A percentile compares a stretch with the other conserved stretches of the same genome.
These are phyloP conservation scores for Saccharomyces kudriavzevii DNA, from an alignment of 805 yeast species.

Conservation along the genomic window DNA sequence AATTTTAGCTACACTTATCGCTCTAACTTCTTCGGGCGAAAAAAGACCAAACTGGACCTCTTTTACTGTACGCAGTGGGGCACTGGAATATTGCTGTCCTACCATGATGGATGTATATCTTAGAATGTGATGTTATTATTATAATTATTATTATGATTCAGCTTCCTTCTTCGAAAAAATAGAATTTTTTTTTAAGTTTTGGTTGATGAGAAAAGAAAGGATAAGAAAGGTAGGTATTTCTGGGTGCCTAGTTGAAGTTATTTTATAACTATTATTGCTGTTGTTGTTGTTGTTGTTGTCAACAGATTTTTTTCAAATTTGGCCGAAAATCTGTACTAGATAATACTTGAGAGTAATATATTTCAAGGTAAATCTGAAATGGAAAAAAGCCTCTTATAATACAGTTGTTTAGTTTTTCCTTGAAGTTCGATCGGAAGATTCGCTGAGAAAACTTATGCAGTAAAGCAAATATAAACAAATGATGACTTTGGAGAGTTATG, in stretches of 20 bases:
- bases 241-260: not conserved
- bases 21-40: constrained; percentile 95
- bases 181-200: constrained; percentile 3
- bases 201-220: not conserved
- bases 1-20: constrained; percentile 94
- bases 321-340: constrained; percentile 2
- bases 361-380: not conserved
- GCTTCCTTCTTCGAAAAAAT: not conserved
- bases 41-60: constrained; percentile 98
- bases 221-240: not conserved
- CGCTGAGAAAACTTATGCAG: not conserved
- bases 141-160: not conserved
- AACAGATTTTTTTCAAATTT: constrained; percentile 1
- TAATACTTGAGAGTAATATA: not conserved
- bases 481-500: not conserved
- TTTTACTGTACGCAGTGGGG: constrained; percentile 93
- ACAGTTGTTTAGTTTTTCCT: not conserved
- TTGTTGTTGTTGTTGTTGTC: not conserved
- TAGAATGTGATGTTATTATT: not conserved
- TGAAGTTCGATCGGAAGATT: not conserved
- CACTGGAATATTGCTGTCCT: constrained; percentile 88
- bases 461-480: not conserved
- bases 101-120: constrained; percentile 28
- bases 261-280: not conserved
- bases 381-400: not conserved